phyloP scores from a whole-genome alignment of 1,284 basidiomycete genomes.

The Leccinum discolor region DNA sequence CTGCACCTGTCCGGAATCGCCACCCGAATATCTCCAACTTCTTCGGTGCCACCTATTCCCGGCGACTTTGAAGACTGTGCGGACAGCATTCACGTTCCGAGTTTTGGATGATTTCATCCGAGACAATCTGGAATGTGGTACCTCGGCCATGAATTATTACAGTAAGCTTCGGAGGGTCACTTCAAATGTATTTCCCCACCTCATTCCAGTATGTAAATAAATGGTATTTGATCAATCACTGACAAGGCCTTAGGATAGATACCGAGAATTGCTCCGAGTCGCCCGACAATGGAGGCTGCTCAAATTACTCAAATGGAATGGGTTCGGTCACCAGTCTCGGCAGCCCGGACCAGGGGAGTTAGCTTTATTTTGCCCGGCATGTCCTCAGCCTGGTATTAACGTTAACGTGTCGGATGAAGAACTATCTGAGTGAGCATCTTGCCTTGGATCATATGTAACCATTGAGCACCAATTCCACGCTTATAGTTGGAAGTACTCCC shows the following conservation, averaged over 20 bases:
- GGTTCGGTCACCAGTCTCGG: neutral
- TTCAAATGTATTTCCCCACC: slow-evolving; percentile 18
- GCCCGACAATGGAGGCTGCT: slow-evolving; percentile 5
- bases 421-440: neutral
- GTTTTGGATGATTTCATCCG: slow-evolving; percentile 21
- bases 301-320: slow-evolving; percentile 8
- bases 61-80: neutral
- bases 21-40: slow-evolving; percentile 13
- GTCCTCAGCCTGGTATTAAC: slow-evolving; percentile 17
- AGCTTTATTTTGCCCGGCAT: slow-evolving; percentile 15
- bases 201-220: slow-evolving; percentile 11
- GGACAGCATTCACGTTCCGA: neutral
- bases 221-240: too few relatives aligned
- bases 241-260: slow-evolving; percentile 3
- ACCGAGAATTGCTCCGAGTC: slow-evolving; percentile 10
- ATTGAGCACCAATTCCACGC: neutral
- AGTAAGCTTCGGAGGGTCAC: slow-evolving; percentile 23
- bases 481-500: slow-evolving; percentile 6
- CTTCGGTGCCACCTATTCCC: neutral
- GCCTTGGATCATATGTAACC: neutral
- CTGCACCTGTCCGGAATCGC: neutral
- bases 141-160: slow-evolving; percentile 27
- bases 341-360: slow-evolving; percentile 1
- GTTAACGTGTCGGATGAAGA: neutral
- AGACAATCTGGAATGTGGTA: slow-evolving; percentile 29